Evolutionary conservation across 306 rosid species (phyloP), one percentile per base, ranked within the genome.

Genomic region (Lathyrus oleraceus): DNA sequence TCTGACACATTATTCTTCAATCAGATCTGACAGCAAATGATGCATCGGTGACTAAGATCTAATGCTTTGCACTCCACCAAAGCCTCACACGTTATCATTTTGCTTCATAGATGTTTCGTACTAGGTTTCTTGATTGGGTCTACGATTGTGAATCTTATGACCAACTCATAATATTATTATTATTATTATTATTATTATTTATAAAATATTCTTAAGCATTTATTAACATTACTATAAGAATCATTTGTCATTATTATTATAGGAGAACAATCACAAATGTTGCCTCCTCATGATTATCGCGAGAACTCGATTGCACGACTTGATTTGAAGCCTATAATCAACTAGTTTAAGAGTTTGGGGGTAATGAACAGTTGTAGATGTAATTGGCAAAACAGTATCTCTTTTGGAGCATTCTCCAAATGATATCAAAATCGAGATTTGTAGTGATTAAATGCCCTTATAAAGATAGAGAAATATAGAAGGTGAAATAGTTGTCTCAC

Each of bases 221-320:
- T n/a, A n/a, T n/a, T n/a, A n/a, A n/a, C n/a, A n/a, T n/a, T n/a
- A n/a, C n/a, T n/a, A n/a, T n/a, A n/a, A n/a, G n/a, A n/a, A n/a
- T n/a, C n/a, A n/a, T n/a, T n/a, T n/a, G n/a, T n/a, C 28, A 53
- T 62, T 25, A 20, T 40, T 62, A n/a, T n/a, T 63, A 13, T 63
- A 40, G 28, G 15, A 30, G 56, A 44, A 72, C 30, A 27, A 61
- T 68, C 60, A 69, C 60, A 70, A 69, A 77, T 63, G 65, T 39
- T 77, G 69, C 64, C 14, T 35, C 68, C 69, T 76, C 56, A 82
- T 82, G 76, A 82, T 82, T 66, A 45, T 64, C 6, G 3, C 8
- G 25, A 3, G 71, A 72, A 82, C 68, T 74, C 17, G 13, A 59
- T 79, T 74, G 38, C 65, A 56, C 54, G 39, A 67, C 30, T 61